Evolutionary conservation across 2,329 filamentous ascomycete species (phyloP).

Genomic region (Trichophyton benhamiae): DNA sequence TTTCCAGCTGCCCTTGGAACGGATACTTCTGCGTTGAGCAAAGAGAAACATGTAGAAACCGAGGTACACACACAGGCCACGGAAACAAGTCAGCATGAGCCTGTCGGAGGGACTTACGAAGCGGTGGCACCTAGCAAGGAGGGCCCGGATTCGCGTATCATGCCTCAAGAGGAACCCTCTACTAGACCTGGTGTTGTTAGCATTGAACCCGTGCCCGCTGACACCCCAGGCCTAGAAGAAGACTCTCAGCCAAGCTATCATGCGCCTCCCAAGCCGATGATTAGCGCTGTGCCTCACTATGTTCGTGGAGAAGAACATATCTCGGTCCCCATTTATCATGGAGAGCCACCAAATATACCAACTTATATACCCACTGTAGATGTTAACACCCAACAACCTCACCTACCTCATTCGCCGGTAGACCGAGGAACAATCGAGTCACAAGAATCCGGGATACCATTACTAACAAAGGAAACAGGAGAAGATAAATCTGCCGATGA

Average conservation of each 20-base stretch:
- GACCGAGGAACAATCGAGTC: neutral
- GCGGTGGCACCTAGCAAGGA: neutral
- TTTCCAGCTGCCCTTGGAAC: neutral
- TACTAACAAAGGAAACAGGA: neutral
- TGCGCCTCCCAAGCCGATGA: neutral
- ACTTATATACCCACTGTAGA: neutral
- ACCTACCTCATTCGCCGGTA: neutral
- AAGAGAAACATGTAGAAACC: neutral
- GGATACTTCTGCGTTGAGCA: neutral
- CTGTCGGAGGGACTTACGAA: neutral
- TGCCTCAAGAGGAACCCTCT: neutral
- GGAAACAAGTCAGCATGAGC: neutral
- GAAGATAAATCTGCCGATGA: neutral
- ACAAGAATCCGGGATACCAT: neutral
- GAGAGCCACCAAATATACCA: neutral
- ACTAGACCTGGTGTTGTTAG: neutral
- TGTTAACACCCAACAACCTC: slow-evolving; percentile 9
- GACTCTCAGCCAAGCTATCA: neutral
- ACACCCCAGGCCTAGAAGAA: neutral
- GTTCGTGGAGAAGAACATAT: slow-evolving; percentile 35
- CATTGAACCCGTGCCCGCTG: neutral
- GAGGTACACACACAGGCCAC: neutral
- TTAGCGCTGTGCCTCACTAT: slow-evolving; percentile 33
- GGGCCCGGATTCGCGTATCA: neutral
- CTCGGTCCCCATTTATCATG: slow-evolving; percentile 15